Evolutionary conservation across 805 yeast species (phyloP).

Genomic region (Candida railenensis): DNA sequence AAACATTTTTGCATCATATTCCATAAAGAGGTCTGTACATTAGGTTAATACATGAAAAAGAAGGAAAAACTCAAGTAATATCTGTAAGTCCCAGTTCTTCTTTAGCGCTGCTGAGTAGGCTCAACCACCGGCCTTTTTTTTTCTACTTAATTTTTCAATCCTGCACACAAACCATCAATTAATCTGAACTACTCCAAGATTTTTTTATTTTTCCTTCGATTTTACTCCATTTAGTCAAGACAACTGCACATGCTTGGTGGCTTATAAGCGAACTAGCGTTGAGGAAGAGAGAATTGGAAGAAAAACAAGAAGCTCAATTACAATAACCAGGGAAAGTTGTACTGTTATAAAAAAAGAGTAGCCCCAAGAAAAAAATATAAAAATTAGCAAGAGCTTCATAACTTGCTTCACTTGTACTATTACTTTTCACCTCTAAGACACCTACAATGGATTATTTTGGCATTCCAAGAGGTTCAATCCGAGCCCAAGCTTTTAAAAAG

Average conservation of each 20-base stretch:
- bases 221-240: background rate
- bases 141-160: too few relatives aligned
- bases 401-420: too few relatives aligned
- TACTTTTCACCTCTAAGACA: too few relatives aligned
- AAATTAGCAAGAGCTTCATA: too few relatives aligned
- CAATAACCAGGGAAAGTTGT: too few relatives aligned
- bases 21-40: background rate
- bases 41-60: background rate
- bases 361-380: too few relatives aligned
- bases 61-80: background rate
- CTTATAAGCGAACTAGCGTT: background rate
- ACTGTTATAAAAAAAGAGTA: too few relatives aligned
- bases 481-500: conserved; percentile 35
- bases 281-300: background rate
- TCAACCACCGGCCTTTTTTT: too few relatives aligned
- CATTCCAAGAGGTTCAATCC: conserved; percentile 36
- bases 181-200: background rate
- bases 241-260: background rate
- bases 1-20: background rate
- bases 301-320: too few relatives aligned
- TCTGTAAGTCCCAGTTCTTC: background rate
- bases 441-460: conserved; percentile 37
- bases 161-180: too few relatives aligned
- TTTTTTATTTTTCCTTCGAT: background rate
- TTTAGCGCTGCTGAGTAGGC: too few relatives aligned